Conservation (phyloP, 2,329 filamentous ascomycete species). For the Talaromyces atroroseus region DNA sequence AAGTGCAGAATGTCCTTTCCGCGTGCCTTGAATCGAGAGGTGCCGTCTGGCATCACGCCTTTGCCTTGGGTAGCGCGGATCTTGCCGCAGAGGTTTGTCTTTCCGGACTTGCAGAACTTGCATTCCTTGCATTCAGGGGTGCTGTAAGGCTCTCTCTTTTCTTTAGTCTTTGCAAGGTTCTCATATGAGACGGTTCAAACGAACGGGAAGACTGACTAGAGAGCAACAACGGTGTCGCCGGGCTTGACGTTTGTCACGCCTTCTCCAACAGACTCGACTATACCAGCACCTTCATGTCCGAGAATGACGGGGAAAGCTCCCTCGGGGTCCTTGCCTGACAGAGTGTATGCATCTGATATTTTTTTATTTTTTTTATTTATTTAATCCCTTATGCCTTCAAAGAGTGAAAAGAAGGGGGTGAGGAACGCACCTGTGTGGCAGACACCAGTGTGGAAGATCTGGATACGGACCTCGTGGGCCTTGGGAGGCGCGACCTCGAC, state of each 20-base stretch:
- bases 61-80: constrained; percentile 94
- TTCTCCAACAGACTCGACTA: constrained; percentile 90
- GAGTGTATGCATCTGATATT: constrained; percentile 74
- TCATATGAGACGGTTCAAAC: background rate
- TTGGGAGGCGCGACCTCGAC: constrained; percentile 84
- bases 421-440: constrained; percentile 78
- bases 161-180: too few species aligned
- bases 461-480: constrained; percentile 91
- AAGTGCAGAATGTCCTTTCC: constrained; percentile 95
- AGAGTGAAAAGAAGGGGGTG: constrained; percentile 3
- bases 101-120: constrained; percentile 99
- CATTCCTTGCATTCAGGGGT: constrained; percentile 96
- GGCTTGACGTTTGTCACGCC: constrained; percentile 91
- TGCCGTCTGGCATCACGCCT: constrained; percentile 96
- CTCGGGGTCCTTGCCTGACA: constrained; percentile 95
- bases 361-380: background rate
- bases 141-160: constrained; percentile 54
- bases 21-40: constrained; percentile 87
- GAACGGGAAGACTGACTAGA: constrained; percentile 58
- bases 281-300: constrained; percentile 84
- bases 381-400: background rate
- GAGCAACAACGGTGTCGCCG: constrained; percentile 84
- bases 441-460: constrained; percentile 97
- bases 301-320: constrained; percentile 86
- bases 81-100: constrained; percentile 99